Percentiles rank a stretch among this genome's conserved stretches.
phyloP scores from a whole-genome alignment of 129 eudicot genomes.

The Arctium minus region DNA sequence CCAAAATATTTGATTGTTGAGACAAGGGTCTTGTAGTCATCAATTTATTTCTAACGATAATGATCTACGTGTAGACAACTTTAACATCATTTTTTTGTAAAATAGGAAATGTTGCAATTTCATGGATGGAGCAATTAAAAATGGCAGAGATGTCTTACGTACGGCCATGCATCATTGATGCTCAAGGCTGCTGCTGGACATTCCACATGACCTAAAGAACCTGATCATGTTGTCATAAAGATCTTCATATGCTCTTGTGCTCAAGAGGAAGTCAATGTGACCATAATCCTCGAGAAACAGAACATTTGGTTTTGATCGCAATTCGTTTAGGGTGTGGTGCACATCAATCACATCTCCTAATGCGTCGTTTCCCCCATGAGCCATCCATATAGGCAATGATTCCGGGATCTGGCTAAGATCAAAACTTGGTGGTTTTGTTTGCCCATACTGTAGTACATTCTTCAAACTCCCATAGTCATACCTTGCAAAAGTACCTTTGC shows the following conservation, averaged over 20 bases:
- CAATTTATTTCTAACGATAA: neutral
- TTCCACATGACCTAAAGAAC: conserved; percentile 59
- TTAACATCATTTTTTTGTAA: neutral
- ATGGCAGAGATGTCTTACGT: neutral
- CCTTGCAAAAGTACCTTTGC: conserved; percentile 79
- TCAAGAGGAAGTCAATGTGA: conserved; percentile 78
- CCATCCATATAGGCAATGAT: conserved; percentile 95
- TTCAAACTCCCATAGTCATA: conserved; percentile 82
- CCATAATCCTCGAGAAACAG: conserved; percentile 83
- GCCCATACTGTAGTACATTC: conserved; percentile 58
- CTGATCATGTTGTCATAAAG: conserved; percentile 62
- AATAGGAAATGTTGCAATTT: neutral
- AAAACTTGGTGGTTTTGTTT: conserved; percentile 60
- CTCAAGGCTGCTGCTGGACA: conserved; percentile 28
- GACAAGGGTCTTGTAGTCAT: neutral
- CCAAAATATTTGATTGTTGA: neutral
- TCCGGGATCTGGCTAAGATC: conserved; percentile 73
- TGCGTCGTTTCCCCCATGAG: conserved; percentile 81
- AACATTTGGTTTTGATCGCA: conserved; percentile 57
- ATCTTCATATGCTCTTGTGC: conserved; percentile 64
- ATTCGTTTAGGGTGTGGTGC: conserved; percentile 64
- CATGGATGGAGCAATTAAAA: neutral
- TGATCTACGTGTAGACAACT: neutral
- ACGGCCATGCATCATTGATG: conserved; percentile 1
- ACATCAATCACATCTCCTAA: conserved; percentile 79